Evolutionary conservation across 352 stramenopile genomes (phyloP), one percentile per base, ranked within the genome.

Genomic region (Thraustochytrium sp.): DNA sequence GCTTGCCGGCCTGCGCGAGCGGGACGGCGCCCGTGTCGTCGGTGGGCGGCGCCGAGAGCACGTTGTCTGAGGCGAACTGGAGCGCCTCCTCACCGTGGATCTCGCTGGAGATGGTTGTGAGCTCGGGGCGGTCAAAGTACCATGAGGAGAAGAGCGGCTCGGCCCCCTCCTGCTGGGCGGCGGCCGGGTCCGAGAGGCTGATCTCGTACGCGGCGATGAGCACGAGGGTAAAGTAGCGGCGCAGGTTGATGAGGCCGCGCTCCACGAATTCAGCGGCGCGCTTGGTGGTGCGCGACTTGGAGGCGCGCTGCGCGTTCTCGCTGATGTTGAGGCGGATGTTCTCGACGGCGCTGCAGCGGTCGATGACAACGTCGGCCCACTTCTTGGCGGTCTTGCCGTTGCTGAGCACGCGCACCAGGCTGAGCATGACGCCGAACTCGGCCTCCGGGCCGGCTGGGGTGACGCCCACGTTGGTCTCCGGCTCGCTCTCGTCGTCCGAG

Each of bases 321-420:
- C 29, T 75, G 9, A 84, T 84, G 18, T 75, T 73, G 38, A 21
- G 34, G 21, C 75, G 38, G 65, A 84, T 84, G 61, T 84, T 75
- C 49, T 84, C 75, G 18, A 84, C 75, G 13, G 34, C 75, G 38
- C 55, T 34, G 8, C 75, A 84, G 26, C 34, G 61, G 36, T 75
- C 61, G 36, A 84, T 84, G 21, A 80, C 75, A 8, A 84, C 16
- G 34, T 84, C 75, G 23, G 75, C 75, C 75, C 75, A 84, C 42
- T 75, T 73, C 40, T 84, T 73, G 13, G 75, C 75, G 1, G 34
- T 75, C 31, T 49, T 61, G 36, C 75, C 75, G 23, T 59, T 49
- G 44, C 61, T 84, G 3, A 84, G 49, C 31, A 84, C 75, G 34
- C 75, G 54, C n/a, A 84, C 34, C 16, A 84, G 26, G 29, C 61